Percentiles rank a stretch among this genome's conserved stretches.
Conservation (phyloP, 768 basidiomycete species). For the Amanita rimosa region DNA sequence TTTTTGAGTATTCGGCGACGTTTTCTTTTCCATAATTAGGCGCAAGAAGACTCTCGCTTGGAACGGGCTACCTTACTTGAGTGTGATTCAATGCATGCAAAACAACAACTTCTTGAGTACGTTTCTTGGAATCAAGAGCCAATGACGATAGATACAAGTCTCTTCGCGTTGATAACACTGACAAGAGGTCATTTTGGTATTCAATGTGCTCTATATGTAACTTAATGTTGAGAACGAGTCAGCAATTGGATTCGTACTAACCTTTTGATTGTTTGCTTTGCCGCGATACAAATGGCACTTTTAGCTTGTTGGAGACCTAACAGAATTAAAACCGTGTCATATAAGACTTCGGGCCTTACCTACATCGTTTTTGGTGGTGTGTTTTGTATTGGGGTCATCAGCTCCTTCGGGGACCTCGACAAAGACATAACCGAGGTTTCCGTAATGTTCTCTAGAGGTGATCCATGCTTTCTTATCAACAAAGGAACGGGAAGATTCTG, state of each 20-base stretch:
- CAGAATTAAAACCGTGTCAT: neutral
- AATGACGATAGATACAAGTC: conserved; percentile 71
- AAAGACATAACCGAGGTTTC: conserved; percentile 48
- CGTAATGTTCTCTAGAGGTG: conserved; percentile 31
- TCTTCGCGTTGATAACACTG: conserved; percentile 49
- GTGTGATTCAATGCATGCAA: conserved; percentile 81
- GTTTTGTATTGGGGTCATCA: conserved; percentile 15
- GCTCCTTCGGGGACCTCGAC: conserved; percentile 36
- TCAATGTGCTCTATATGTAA: conserved; percentile 26
- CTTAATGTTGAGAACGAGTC: neutral
- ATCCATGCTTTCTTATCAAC: conserved; percentile 53
- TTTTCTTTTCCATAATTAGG: conserved; percentile 45
- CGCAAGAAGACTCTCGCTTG: neutral
- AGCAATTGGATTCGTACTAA: neutral
- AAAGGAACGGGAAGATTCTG: conserved; percentile 34
- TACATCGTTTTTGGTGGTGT: conserved; percentile 22
- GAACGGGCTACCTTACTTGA: conserved; percentile 46
- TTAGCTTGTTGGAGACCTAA: conserved; percentile 49
- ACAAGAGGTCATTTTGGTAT: conserved; percentile 60
- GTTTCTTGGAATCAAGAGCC: conserved; percentile 51
- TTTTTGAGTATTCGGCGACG: conserved; percentile 85
- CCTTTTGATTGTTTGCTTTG: conserved; percentile 27
- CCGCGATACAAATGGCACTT: conserved; percentile 38
- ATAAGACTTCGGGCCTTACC: neutral
- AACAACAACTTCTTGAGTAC: conserved; percentile 55